Percentiles rank a stretch among this genome's conserved stretches.
Conservation (phyloP, 805 yeast species). For the Monosporozyma servazzii region DNA sequence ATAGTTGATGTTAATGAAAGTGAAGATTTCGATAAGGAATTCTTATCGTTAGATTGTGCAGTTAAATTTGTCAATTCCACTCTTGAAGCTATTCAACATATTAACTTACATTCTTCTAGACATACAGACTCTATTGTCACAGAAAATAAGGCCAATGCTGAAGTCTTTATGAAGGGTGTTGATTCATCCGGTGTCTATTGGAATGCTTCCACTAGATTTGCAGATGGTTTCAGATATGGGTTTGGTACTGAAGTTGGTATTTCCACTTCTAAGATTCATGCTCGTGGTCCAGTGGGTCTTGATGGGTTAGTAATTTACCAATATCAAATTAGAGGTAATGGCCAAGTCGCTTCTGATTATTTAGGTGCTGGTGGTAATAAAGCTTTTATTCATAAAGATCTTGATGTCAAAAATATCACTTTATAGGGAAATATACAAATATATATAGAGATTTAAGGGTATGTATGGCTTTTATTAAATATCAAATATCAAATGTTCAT, state of each 20-base stretch:
- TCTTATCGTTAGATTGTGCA: constrained; percentile 73
- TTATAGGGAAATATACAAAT: constrained; percentile 11
- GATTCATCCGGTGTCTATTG: constrained; percentile 97
- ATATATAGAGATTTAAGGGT: not conserved
- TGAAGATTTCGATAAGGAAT: constrained; percentile 72
- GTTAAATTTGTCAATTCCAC: constrained; percentile 52
- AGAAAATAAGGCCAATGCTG: constrained; percentile 60
- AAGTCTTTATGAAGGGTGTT: constrained; percentile 67
- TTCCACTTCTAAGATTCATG: constrained; percentile 92
- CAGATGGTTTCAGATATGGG: constrained; percentile 97
- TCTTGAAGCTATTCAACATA: constrained; percentile 72
- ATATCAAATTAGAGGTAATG: constrained; percentile 84
- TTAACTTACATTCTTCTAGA: constrained; percentile 85
- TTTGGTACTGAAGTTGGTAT: constrained; percentile 99
- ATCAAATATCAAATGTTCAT: not conserved
- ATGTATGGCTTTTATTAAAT: not conserved
- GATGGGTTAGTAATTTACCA: constrained; percentile 96
- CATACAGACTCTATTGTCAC: constrained; percentile 94
- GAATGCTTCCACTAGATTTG: constrained; percentile 95
- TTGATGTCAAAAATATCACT: constrained; percentile 32
- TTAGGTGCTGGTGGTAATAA: constrained; percentile 85
- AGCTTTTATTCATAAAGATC: constrained; percentile 64
- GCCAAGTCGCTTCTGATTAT: constrained; percentile 88
- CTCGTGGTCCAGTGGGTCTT: constrained; percentile 96
- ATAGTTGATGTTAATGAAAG: constrained; percentile 39